Evolutionary conservation across 1,284 basidiomycete genomes (phyloP), one percentile per base, ranked within the genome.

Genomic region (Heterobasidion occidentale): DNA sequence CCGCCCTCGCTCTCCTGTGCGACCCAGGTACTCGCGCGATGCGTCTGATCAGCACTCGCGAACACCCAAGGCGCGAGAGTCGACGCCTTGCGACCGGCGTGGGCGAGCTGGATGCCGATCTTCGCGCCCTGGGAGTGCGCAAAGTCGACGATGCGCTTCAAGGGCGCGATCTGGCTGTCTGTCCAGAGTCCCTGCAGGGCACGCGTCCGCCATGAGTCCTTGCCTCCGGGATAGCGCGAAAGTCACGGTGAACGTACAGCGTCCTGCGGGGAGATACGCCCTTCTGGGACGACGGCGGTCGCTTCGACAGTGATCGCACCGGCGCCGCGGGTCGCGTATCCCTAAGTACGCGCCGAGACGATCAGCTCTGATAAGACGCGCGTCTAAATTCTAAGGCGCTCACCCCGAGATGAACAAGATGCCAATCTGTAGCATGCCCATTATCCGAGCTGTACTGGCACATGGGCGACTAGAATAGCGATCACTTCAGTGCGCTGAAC

Each of bases 31-130:
- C 56, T 45, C 5, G 68, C 62, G 14, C 50, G 60, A 33, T 62
- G 57, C 9, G 65, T 65, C 54, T 63, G 62, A 19, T 70, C 66
- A 7, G 65, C 51, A 45, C 69, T 65, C 14, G 62, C 63, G 60
- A 72, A 72, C 33, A 84, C 69, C 83, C 83, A 89, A 0, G 85
- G 83, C 1, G 80, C 75, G 11, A 74, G 62, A 0, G 74, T 77
- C 9, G 78, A 80, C 0, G 84, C 84, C 70, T 93, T 93, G 33
- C 90, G 74, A 0, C 91, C 91, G 0, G 88, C 89, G 64, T 94
- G 92, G 0, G 81, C 83, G 14, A 95, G 78, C 68, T 95, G 92
- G 52, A 95, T 81, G 8, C 83, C 92, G 19, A 93, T 82, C 59
- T 80, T 78, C 58, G 83, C 74, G 54, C 79, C 77, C 61, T 91